phyloP scores from a whole-genome alignment of 148 eudicot species.

The Spergularia marina region DNA sequence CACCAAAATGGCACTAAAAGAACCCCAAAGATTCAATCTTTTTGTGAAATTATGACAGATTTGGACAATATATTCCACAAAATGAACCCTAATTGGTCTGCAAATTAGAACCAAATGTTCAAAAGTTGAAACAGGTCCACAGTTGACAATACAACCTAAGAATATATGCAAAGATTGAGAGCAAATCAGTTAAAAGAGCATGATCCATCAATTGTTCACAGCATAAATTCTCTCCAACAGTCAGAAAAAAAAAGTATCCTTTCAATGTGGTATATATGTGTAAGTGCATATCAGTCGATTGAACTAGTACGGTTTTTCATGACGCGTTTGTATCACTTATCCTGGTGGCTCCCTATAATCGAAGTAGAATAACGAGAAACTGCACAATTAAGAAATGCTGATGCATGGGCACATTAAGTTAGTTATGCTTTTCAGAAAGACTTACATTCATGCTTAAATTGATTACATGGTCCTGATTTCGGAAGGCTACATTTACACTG shows the following conservation, averaged over 20 bases:
- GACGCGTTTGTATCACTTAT: no score
- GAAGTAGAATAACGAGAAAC: no score
- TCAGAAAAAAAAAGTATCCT: neutral
- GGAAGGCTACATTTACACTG: neutral
- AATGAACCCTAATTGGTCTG: slow-evolving; percentile 7
- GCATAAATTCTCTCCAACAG: slow-evolving; percentile 24
- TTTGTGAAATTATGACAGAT: neutral
- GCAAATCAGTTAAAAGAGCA: slow-evolving; percentile 16
- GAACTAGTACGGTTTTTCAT: no score
- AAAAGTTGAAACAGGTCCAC: slow-evolving; percentile 12
- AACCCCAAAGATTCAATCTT: slow-evolving; percentile 10
- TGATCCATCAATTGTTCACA: slow-evolving; percentile 17
- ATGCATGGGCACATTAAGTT: no score
- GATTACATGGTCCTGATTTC: neutral
- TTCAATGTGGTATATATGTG: neutral
- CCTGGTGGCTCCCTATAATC: no score
- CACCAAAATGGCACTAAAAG: slow-evolving; percentile 3
- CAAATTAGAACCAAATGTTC: slow-evolving; percentile 19
- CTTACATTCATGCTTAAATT: no score
- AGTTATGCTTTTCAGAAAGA: no score
- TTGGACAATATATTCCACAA: slow-evolving; percentile 3
- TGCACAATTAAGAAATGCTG: no score
- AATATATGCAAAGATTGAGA: slow-evolving; percentile 34
- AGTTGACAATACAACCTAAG: slow-evolving; percentile 27
- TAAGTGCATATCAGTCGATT: no score